phyloP scores from a whole-genome alignment of 2,329 filamentous ascomycete species.

The Paradendryphiella salina region DNA sequence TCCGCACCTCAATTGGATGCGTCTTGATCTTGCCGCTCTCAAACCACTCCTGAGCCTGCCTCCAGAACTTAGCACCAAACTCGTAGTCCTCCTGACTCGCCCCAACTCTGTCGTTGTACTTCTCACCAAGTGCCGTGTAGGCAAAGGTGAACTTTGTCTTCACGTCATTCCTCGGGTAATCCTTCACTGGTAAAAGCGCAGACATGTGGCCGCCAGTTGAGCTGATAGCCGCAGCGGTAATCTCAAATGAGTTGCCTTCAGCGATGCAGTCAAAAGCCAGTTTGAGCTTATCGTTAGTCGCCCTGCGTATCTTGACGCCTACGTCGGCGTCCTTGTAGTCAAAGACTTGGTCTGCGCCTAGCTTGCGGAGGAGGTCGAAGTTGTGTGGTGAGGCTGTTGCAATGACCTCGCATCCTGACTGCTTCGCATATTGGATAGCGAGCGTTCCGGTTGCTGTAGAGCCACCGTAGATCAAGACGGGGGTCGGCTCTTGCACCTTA shows the following conservation, averaged over 20 bases:
- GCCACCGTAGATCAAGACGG: constrained; percentile 56
- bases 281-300: constrained; percentile 51
- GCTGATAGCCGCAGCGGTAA: constrained; percentile 29
- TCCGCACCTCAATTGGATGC: constrained; percentile 35
- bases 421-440: constrained; percentile 56
- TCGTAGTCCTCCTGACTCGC: constrained; percentile 28
- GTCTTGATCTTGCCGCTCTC: constrained; percentile 39
- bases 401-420: constrained; percentile 51
- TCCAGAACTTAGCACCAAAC: constrained; percentile 36
- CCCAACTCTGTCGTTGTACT: constrained; percentile 38
- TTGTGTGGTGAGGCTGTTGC: constrained; percentile 55
- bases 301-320: constrained; percentile 52
- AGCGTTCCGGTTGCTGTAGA: constrained; percentile 57
- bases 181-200: constrained; percentile 27
- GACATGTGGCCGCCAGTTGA: constrained; percentile 27
- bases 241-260: constrained; percentile 21
- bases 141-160: constrained; percentile 49
- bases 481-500: constrained; percentile 42
- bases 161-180: constrained; percentile 50
- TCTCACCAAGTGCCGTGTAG: constrained; percentile 51
- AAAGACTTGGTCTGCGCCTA: constrained; percentile 56
- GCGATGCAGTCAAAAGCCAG: constrained; percentile 56
- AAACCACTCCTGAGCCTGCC: constrained; percentile 27
- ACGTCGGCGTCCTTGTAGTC: constrained; percentile 55
- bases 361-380: constrained; percentile 52